phyloP scores from a whole-genome alignment of 2,329 filamentous ascomycete genomes.

The Cadophora sp. region DNA sequence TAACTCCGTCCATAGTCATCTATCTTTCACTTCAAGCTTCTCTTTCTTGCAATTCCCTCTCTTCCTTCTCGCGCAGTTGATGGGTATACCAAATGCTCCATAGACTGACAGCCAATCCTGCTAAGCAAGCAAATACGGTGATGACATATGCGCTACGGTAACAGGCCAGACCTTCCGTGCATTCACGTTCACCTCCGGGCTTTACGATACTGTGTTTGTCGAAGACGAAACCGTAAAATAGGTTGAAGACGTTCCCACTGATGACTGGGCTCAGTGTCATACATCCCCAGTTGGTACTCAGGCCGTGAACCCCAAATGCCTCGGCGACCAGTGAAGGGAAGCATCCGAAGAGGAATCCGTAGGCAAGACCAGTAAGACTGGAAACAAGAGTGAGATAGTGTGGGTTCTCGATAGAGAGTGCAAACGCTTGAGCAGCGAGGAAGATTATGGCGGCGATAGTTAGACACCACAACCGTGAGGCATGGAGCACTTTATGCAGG shows the following conservation, averaged over 20 bases:
- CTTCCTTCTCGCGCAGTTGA: conserved; percentile 35
- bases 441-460: conserved; percentile 81
- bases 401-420: conserved; percentile 78
- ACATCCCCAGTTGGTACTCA: conserved; percentile 95
- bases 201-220: conserved; percentile 78
- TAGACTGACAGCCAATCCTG: conserved; percentile 73
- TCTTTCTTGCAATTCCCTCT: conserved; percentile 32
- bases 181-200: conserved; percentile 73
- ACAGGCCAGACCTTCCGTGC: conserved; percentile 78
- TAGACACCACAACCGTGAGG: conserved; percentile 91
- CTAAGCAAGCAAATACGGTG: conserved; percentile 74
- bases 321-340: conserved; percentile 90
- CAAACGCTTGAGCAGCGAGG: conserved; percentile 77
- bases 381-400: conserved; percentile 80
- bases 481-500: conserved; percentile 79
- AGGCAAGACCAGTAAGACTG: conserved; percentile 83
- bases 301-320: conserved; percentile 85
- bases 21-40: conserved; percentile 20
- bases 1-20: background rate
- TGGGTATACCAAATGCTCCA: conserved; percentile 63
- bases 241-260: conserved; percentile 89
- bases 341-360: conserved; percentile 93
- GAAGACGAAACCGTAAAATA: conserved; percentile 85
- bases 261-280: conserved; percentile 91
- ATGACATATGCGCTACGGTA: conserved; percentile 83